phyloP scores from a whole-genome alignment of 73 alveolate species.

The Durusdinium trenchii region DNA sequence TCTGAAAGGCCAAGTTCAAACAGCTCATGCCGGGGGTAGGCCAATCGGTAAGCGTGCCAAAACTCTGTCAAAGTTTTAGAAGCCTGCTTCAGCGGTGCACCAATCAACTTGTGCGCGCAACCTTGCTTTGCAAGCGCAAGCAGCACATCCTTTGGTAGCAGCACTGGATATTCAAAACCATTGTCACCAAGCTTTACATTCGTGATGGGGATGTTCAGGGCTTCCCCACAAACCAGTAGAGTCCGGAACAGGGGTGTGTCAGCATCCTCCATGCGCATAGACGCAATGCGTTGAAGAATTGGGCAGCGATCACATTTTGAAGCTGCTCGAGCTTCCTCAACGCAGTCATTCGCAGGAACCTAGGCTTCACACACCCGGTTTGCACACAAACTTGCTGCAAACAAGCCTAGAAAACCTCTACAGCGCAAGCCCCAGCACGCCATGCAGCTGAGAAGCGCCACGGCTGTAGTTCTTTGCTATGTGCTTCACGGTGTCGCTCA shows the following conservation, averaged over 20 bases:
- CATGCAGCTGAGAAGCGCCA: slow-evolving; percentile 26
- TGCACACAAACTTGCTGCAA: background rate
- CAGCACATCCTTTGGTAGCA: background rate
- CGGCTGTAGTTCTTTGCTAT: slow-evolving; percentile 52
- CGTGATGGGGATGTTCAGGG: background rate
- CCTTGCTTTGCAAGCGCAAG: background rate
- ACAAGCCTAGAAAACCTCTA: background rate
- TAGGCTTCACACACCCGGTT: background rate
- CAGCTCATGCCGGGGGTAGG: slow-evolving; percentile 2
- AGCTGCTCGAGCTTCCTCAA: slow-evolving; percentile 55
- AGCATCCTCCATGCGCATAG: background rate
- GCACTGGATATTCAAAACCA: background rate
- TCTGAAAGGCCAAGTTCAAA: background rate
- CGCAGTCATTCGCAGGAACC: slow-evolving; percentile 78
- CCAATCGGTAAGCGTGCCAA: background rate
- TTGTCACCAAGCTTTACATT: background rate
- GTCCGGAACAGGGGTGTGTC: slow-evolving; percentile 36
- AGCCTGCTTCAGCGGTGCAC: background rate
- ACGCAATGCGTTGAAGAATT: slow-evolving; percentile 12
- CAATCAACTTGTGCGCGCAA: slow-evolving; percentile 20
- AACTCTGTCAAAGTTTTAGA: background rate
- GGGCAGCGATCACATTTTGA: slow-evolving; percentile 15
- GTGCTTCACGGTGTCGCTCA: slow-evolving; percentile 40
- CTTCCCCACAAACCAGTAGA: background rate
- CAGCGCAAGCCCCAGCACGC: background rate